These are phyloP conservation scores for Epicoccum nigrum DNA, from an alignment of 2,329 filamentous ascomycete genomes.

Conservation along the genomic window DNA sequence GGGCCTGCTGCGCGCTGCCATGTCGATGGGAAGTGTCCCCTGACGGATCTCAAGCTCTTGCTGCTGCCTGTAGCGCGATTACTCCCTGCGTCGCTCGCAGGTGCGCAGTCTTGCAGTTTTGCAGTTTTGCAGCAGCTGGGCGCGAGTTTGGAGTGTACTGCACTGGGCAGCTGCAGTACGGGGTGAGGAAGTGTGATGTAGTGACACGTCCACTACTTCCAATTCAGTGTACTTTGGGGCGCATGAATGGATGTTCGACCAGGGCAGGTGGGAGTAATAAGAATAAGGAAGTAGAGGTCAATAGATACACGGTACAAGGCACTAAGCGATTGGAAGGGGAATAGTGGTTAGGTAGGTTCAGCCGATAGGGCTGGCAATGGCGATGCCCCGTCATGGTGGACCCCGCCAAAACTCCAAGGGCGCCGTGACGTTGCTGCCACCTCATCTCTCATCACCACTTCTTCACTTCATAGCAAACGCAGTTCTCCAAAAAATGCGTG, in stretches of 20 bases:
- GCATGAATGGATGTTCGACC: slow-evolving; percentile 5
- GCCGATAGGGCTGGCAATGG: too few species aligned
- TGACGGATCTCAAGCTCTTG: slow-evolving; percentile 3
- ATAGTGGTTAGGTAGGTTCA: slow-evolving; percentile 21
- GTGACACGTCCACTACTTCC: too few species aligned
- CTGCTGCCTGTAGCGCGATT: slow-evolving; percentile 15
- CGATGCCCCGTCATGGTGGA: slow-evolving; percentile 16
- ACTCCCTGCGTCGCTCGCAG: slow-evolving; percentile 4
- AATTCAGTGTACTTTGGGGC: too few species aligned
- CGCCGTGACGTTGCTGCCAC: slow-evolving; percentile 20
- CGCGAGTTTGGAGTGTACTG: too few species aligned
- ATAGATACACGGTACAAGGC: slow-evolving; percentile 25
- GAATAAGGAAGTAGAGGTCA: slow-evolving; percentile 13
- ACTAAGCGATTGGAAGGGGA: slow-evolving; percentile 30
- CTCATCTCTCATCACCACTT: slow-evolving; percentile 16
- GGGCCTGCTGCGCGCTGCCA: slow-evolving; percentile 55
- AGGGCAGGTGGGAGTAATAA: not conserved
- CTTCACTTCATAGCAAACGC: too few species aligned
- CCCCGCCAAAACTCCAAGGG: slow-evolving; percentile 23
- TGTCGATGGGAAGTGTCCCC: slow-evolving; percentile 28
- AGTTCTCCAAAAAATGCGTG: slow-evolving; percentile 45
- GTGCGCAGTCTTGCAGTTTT: too few species aligned
- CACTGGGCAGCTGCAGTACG: too few species aligned
- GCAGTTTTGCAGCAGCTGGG: too few species aligned
- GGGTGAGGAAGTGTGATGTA: too few species aligned